These are phyloP conservation scores for Microbotryum violaceum DNA, from an alignment of 1,284 basidiomycete species.

Conservation along the genomic window DNA sequence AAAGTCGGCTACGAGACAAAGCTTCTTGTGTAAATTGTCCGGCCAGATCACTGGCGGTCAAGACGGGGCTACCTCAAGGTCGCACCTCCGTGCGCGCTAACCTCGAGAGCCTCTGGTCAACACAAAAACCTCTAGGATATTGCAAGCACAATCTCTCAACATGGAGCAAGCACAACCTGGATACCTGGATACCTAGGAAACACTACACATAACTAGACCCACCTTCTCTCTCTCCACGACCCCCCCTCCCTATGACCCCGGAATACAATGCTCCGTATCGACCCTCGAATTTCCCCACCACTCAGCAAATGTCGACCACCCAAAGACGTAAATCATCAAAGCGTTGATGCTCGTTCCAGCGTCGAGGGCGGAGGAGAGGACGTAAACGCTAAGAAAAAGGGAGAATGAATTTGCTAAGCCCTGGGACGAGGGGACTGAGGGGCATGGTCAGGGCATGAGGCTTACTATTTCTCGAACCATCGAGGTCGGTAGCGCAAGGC, in stretches of 20 bases:
- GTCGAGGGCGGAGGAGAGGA: slow-evolving; percentile 32
- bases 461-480: slow-evolving; percentile 37
- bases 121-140: too few species aligned
- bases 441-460: background rate
- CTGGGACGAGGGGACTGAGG: background rate
- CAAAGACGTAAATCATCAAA: slow-evolving; percentile 34
- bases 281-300: slow-evolving; percentile 34
- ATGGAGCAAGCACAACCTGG: too few species aligned
- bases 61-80: too few species aligned
- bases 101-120: too few species aligned
- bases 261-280: slow-evolving; percentile 34
- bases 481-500: slow-evolving; percentile 31
- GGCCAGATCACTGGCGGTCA: too few species aligned
- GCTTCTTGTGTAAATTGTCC: too few species aligned
- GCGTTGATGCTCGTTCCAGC: slow-evolving; percentile 38
- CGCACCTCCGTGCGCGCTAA: too few species aligned
- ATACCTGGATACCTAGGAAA: too few species aligned
- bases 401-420: background rate
- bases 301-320: slow-evolving; percentile 22
- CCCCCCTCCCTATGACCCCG: slow-evolving; percentile 12
- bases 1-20: too few species aligned
- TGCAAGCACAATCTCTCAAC: too few species aligned
- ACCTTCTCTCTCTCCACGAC: background rate
- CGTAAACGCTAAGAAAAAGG: slow-evolving; percentile 25
- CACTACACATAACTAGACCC: too few species aligned